Percentiles rank a stretch among this genome's conserved stretches.
These are phyloP conservation scores for Solanum bukasovii DNA, from an alignment of 257 asterid species.

Conservation along the genomic window DNA sequence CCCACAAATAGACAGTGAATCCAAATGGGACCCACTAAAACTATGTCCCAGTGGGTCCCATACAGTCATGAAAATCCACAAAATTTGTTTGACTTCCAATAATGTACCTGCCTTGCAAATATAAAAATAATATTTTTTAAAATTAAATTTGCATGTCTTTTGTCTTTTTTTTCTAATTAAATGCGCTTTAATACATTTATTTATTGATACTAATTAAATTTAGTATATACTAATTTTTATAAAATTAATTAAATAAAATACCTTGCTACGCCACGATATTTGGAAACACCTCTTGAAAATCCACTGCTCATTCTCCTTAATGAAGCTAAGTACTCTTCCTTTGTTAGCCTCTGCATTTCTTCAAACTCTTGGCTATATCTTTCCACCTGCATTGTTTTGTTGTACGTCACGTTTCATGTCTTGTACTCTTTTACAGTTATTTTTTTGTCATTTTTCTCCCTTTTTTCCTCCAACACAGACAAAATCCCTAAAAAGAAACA, in stretches of 20 bases:
- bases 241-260: constrained; percentile 1
- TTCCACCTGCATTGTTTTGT: constrained; percentile 33
- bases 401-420: not conserved
- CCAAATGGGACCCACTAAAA: constrained; percentile 4
- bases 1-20: not conserved
- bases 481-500: not conserved
- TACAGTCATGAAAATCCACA: not conserved
- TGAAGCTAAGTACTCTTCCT: constrained; percentile 62
- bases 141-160: not conserved
- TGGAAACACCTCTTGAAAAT: constrained; percentile 71
- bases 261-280: constrained; percentile 87
- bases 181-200: not conserved
- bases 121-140: not conserved
- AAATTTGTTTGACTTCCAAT: not conserved
- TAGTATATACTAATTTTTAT: not conserved
- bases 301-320: constrained; percentile 67
- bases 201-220: not conserved
- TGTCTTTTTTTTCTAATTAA: not conserved
- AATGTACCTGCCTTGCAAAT: not conserved
- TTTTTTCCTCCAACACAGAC: not conserved
- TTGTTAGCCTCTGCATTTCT: constrained; percentile 47
- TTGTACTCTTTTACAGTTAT: not conserved
- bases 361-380: constrained; percentile 39
- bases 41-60: not conserved
- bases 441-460: not conserved